Percentiles rank a stretch among this genome's conserved stretches.
Evolutionary conservation across 257 asterid genomes (phyloP).

Genomic region (Gentiana straminea): DNA sequence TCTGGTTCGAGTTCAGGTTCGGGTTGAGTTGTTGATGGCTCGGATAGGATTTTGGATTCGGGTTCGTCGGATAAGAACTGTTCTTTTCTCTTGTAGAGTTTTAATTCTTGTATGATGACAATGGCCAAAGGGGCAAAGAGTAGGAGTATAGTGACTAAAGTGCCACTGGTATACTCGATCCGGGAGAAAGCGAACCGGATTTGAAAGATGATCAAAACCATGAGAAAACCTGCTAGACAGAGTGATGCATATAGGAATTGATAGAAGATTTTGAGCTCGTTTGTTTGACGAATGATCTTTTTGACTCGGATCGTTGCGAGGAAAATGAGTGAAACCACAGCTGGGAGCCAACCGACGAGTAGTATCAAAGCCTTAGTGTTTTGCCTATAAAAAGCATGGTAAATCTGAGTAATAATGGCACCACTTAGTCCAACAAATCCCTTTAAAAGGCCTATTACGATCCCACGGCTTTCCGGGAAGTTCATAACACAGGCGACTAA

Average conservation of each 20-base stretch:
- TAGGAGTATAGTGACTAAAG: conserved; percentile 22
- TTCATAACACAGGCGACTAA: conserved; percentile 50
- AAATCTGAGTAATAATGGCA: conserved; percentile 47
- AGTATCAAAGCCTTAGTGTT: conserved; percentile 31
- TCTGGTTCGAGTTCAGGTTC: neutral
- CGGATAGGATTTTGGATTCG: conserved; percentile 5
- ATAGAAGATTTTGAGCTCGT: conserved; percentile 33
- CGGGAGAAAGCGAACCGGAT: conserved; percentile 15
- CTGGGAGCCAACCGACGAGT: conserved; percentile 51
- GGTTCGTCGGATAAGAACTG: neutral
- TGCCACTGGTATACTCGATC: conserved; percentile 22
- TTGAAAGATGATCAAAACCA: conserved; percentile 33
- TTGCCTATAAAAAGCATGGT: conserved; percentile 34
- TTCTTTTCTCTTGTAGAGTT: conserved; percentile 14
- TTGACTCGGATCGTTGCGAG: conserved; percentile 25
- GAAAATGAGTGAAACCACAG: conserved; percentile 28
- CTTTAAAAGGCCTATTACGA: conserved; percentile 33
- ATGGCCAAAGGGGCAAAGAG: conserved; percentile 24
- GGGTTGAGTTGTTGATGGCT: neutral
- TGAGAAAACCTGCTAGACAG: conserved; percentile 35
- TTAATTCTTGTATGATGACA: conserved; percentile 25
- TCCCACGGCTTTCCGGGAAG: conserved; percentile 51
- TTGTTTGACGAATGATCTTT: conserved; percentile 17
- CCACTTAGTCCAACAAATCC: conserved; percentile 59
- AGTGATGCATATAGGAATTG: conserved; percentile 27